Conservation (phyloP, 306 rosid genomes). For the Quercus agrifolia region DNA sequence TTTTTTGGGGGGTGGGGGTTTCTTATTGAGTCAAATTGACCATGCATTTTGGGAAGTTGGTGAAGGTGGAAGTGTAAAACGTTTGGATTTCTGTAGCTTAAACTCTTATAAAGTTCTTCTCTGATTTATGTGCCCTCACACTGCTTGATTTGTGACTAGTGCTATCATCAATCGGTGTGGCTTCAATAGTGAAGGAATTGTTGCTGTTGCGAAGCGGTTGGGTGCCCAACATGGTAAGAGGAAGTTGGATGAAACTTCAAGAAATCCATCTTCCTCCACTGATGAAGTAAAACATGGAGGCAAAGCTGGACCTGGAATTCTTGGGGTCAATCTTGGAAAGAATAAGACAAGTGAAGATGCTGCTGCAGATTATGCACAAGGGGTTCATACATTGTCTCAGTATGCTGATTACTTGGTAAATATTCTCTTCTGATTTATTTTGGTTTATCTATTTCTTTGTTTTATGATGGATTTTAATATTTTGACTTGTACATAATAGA, state of each 20-base stretch:
- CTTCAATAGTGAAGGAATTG: constrained; percentile 96
- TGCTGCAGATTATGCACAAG: constrained; percentile 90
- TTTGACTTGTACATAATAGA: background rate
- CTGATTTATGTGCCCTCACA: constrained; percentile 18
- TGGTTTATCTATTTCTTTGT: background rate
- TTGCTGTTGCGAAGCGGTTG: constrained; percentile 89
- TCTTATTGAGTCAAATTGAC: constrained; percentile 3
- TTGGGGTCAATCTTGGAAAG: constrained; percentile 97
- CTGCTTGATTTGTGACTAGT: constrained; percentile 43
- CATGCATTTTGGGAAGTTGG: constrained; percentile 5
- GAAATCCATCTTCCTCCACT: constrained; percentile 48
- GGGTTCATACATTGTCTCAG: constrained; percentile 95
- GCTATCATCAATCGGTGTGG: constrained; percentile 96
- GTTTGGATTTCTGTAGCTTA: constrained; percentile 7
- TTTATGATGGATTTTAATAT: background rate
- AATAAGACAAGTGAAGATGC: constrained; percentile 98
- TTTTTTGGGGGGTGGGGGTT: constrained; percentile 12
- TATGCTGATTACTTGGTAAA: constrained; percentile 94
- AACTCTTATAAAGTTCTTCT: background rate
- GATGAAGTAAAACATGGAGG: constrained; percentile 84
- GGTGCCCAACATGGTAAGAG: constrained; percentile 98
- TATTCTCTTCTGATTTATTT: constrained; percentile 11
- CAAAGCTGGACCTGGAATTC: constrained; percentile 97
- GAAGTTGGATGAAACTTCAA: constrained; percentile 85
- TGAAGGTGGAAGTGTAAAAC: constrained; percentile 12